Percentiles rank a stretch among this genome's conserved stretches.
Conservation (phyloP, 306 rosid genomes). For the Castanea crenata region DNA sequence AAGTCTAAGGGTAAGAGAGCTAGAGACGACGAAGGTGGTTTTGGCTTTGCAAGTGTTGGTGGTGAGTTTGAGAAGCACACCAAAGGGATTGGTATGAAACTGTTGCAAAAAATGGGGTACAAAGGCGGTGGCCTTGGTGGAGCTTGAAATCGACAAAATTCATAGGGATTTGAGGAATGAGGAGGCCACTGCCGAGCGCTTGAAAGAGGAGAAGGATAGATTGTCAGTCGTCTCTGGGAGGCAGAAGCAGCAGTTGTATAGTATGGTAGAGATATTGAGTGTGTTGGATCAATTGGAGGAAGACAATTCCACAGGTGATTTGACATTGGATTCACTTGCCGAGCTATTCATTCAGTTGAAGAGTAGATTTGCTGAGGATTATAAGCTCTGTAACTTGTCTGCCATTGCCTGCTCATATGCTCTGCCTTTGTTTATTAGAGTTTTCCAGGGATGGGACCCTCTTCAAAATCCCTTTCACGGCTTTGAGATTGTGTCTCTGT, state of each 20-base stretch:
- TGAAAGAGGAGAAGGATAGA: constrained; percentile 76
- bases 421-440: constrained; percentile 72
- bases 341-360: constrained; percentile 55
- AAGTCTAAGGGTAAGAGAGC: constrained; percentile 47
- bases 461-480: constrained; percentile 74
- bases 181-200: constrained; percentile 22
- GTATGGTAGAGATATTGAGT: constrained; percentile 50
- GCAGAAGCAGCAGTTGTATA: constrained; percentile 70
- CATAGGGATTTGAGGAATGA: constrained; percentile 37
- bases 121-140: constrained; percentile 86
- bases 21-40: constrained; percentile 22
- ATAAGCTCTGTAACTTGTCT: constrained; percentile 80
- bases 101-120: constrained; percentile 90
- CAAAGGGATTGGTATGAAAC: constrained; percentile 77
- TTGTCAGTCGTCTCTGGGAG: constrained; percentile 48
- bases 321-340: constrained; percentile 68
- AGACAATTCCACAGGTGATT: constrained; percentile 31
- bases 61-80: constrained; percentile 83
- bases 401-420: constrained; percentile 85
- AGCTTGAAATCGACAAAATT: constrained; percentile 46
- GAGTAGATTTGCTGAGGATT: constrained; percentile 56
- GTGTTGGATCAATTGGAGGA: constrained; percentile 51
- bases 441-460: constrained; percentile 94
- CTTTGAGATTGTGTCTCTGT: constrained; percentile 56
- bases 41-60: constrained; percentile 27